A percentile compares a stretch with the other conserved stretches of the same genome.
Evolutionary conservation across 176 grass and related monocot genomes (phyloP).

Genomic region (Poa pratensis): DNA sequence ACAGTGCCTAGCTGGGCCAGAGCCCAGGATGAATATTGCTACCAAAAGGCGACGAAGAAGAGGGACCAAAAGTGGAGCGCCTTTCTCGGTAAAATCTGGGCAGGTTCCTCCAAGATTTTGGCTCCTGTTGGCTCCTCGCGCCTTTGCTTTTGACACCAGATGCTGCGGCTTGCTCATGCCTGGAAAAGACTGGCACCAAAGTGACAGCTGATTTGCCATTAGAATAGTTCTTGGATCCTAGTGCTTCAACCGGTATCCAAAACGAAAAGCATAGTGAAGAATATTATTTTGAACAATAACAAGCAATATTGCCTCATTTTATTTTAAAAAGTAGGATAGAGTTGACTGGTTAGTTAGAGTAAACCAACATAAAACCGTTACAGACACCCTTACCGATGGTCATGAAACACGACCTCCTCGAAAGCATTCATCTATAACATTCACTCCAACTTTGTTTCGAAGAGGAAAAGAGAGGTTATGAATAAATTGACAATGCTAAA

Average conservation of each 20-base stretch:
- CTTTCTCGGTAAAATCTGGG: conserved; percentile 5
- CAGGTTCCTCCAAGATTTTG: conserved; percentile 30
- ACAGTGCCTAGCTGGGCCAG: not conserved
- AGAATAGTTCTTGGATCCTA: not conserved
- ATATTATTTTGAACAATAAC: too few species aligned
- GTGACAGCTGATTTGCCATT: not conserved
- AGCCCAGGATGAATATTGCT: not conserved
- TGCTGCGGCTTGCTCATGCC: not conserved
- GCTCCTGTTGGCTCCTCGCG: not conserved
- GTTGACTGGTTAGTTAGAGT: too few species aligned
- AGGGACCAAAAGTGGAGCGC: conserved; percentile 7
- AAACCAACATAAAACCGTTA: too few species aligned
- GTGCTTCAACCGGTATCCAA: not conserved
- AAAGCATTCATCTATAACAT: too few species aligned
- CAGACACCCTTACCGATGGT: too few species aligned
- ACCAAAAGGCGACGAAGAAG: conserved; percentile 6
- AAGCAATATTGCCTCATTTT: too few species aligned
- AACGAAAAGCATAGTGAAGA: too few species aligned
- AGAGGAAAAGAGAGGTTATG: too few species aligned
- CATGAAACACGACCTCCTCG: too few species aligned
- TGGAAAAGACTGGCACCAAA: not conserved
- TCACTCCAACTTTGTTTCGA: too few species aligned
- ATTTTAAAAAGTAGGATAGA: too few species aligned
- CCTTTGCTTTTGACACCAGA: not conserved
- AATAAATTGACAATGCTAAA: too few species aligned